Evolutionary conservation across 306 rosid genomes (phyloP), one percentile per base, ranked within the genome.

Genomic region (Quercus wislizeni): DNA sequence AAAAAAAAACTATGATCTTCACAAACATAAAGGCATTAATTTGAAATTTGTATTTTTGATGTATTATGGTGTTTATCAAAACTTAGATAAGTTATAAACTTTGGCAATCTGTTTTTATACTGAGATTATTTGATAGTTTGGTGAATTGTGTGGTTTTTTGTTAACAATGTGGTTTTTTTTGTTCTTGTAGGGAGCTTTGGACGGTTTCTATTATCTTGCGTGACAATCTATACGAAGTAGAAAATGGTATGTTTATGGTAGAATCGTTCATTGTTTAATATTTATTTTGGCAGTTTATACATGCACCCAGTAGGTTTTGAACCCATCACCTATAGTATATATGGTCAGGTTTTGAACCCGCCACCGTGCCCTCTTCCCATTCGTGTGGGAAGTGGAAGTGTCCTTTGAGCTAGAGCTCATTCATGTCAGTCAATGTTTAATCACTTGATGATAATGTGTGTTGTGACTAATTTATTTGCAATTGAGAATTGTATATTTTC

Each of bases 211-310:
- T 76, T 52, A 23, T 83, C 80, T 75, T 23, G 58, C 65, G 46
- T 69, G 20, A n/a, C 72, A 77, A 19, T 65, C 25, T 51, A 28
- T 79, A 76, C 76, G 21, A 54, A 0, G 8, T 67, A 7, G 10
- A 88, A 83, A 76, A 88, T 88, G 86, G 89, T 83, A 85, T 54
- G 75, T 52, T 74, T 31, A 49, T 49, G 11, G 46, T 38, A 38
- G 46, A 38, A 38, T 38, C 2, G 2, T 38, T 38, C 46, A 38
- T 38, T 38, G 46, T 38, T 38, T 38, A 38, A 38, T 38, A 38
- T 49, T 49, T 49, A 2, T 49, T 10, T 3, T 49, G 54, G 54
- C 17, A 49, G 12, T 11, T 49, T 49, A 49, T 12, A 49, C 54
- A 49, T 5, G 1, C 54, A 49, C 54, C 17, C 5, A 12, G 54